Percentiles rank a stretch among this genome's conserved stretches.
phyloP scores from a whole-genome alignment of 2,329 filamentous ascomycete species.

The Bipolaris victoriae region DNA sequence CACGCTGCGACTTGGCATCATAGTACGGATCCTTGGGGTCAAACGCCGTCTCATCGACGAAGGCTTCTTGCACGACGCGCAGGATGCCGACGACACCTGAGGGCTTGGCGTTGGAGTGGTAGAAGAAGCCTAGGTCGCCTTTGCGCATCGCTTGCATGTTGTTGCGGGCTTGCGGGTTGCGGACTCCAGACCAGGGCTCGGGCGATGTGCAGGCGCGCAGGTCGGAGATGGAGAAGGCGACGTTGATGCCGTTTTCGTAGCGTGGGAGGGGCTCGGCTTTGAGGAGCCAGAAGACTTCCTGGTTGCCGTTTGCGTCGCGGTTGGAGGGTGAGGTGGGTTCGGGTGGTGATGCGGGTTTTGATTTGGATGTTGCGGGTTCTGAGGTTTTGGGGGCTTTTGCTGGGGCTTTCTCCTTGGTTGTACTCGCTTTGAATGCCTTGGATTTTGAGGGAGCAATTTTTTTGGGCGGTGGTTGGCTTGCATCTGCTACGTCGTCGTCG shows the following conservation, averaged over 20 bases:
- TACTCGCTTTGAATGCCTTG: conserved; percentile 16
- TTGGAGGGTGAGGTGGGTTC: conserved; percentile 31
- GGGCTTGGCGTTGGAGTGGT: conserved; percentile 91
- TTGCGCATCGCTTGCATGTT: conserved; percentile 90
- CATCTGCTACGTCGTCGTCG: conserved; percentile 14
- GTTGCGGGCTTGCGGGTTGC: conserved; percentile 71
- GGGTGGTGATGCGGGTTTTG: conserved; percentile 16
- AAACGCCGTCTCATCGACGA: conserved; percentile 77
- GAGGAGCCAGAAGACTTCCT: conserved; percentile 56
- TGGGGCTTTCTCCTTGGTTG: not conserved
- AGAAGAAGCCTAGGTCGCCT: conserved; percentile 94
- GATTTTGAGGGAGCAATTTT: conserved; percentile 24
- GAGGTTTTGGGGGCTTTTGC: not conserved
- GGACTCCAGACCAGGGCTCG: conserved; percentile 83
- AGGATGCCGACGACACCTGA: conserved; percentile 87
- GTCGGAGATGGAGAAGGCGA: conserved; percentile 94
- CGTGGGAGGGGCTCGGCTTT: conserved; percentile 79
- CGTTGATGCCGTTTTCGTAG: conserved; percentile 83
- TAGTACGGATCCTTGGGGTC: conserved; percentile 79
- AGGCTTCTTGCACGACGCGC: conserved; percentile 86
- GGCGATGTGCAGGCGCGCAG: conserved; percentile 73
- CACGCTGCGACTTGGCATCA: conserved; percentile 73
- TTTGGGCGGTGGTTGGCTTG: conserved; percentile 28
- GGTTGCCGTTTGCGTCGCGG: conserved; percentile 33
- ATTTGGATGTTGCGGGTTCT: conserved; percentile 16